A percentile compares a stretch with the other conserved stretches of the same genome.
phyloP scores from a whole-genome alignment of 2,329 filamentous ascomycete species.

The Oidium heveae region DNA sequence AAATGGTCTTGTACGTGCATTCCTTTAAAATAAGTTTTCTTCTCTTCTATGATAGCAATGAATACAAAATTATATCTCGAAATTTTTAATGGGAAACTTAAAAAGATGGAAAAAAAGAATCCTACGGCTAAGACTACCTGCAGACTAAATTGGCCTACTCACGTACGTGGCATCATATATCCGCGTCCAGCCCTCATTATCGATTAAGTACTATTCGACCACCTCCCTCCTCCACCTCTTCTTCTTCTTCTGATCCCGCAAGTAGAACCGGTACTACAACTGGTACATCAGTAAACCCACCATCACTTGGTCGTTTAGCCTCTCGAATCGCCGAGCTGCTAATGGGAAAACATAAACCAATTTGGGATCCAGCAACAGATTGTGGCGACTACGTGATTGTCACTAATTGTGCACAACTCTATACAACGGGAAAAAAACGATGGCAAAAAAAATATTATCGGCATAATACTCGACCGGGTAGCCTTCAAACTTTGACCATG shows the following conservation, averaged over 20 bases:
- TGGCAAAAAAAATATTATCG: constrained; percentile 90
- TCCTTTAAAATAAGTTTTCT: background rate
- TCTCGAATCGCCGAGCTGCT: constrained; percentile 65
- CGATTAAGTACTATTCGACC: constrained; percentile 26
- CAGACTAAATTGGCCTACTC: constrained; percentile 94
- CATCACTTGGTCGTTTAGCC: constrained; percentile 73
- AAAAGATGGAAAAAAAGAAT: background rate
- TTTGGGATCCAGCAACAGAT: constrained; percentile 89
- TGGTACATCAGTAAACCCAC: constrained; percentile 25
- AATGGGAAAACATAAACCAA: constrained; percentile 99
- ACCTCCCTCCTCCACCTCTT: constrained; percentile 14
- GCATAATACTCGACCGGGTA: constrained; percentile 76
- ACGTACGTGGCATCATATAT: constrained; percentile 76
- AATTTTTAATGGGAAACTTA: too few relatives aligned
- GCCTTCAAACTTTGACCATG: constrained; percentile 74
- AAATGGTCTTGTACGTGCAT: constrained; percentile 38
- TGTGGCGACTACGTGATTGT: constrained; percentile 98
- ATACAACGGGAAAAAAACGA: constrained; percentile 77
- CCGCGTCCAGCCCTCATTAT: constrained; percentile 39
- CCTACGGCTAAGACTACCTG: constrained; percentile 1
- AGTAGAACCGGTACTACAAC: too few relatives aligned
- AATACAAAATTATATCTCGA: too few relatives aligned
- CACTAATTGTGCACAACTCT: constrained; percentile 63
- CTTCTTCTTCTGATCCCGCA: constrained; percentile 1
- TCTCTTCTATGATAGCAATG: too few relatives aligned